Conservation (phyloP, 2,329 filamentous ascomycete species). For the Lecanosticta acicola region DNA sequence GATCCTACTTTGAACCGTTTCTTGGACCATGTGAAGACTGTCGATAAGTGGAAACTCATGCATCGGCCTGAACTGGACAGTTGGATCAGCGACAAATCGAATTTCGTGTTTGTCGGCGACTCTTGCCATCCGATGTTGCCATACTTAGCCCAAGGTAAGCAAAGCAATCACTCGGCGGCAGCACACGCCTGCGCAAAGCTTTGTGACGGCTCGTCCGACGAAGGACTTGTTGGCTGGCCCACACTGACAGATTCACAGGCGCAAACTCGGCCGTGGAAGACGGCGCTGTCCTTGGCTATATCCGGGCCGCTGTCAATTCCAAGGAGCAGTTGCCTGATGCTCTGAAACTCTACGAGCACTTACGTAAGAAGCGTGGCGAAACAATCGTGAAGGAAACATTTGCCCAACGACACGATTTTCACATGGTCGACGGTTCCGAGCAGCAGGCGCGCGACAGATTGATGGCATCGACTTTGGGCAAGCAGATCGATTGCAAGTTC, state of each 20-base stretch:
- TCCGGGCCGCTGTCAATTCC: conserved; percentile 48
- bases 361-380: conserved; percentile 47
- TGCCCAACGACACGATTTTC: conserved; percentile 40
- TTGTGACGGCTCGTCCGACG: too few relatives aligned
- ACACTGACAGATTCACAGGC: conserved; percentile 34
- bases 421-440: conserved; percentile 47
- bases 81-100: conserved; percentile 51
- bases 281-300: conserved; percentile 57
- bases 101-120: conserved; percentile 52
- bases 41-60: conserved; percentile 68
- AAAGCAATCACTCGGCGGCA: too few relatives aligned
- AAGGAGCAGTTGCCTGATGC: conserved; percentile 38
- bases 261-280: conserved; percentile 65
- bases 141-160: conserved; percentile 46
- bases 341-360: conserved; percentile 41
- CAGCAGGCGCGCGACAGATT: conserved; percentile 54
- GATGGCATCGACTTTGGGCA: conserved; percentile 53
- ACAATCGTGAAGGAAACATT: conserved; percentile 60
- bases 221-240: neutral
- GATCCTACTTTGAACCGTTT: conserved; percentile 53
- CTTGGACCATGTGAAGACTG: conserved; percentile 49
- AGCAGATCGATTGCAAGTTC: conserved; percentile 50
- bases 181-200: too few relatives aligned
- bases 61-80: conserved; percentile 47
- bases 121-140: conserved; percentile 46